Evolutionary conservation across 441 rosid species (phyloP).

Genomic region (Isatis lusitanica): DNA sequence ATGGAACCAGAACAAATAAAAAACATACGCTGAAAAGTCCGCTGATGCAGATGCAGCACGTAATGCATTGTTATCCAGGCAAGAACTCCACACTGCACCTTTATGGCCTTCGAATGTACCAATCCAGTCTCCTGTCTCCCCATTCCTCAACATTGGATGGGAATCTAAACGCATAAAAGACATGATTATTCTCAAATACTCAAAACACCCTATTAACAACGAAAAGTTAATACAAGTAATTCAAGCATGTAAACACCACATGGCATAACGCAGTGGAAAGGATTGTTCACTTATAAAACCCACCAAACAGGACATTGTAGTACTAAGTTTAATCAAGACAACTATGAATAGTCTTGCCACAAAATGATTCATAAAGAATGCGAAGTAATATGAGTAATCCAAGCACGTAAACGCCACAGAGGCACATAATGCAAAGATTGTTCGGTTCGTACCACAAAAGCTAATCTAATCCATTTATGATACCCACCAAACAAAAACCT

Average conservation of each 20-base stretch:
- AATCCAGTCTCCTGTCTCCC: conserved; percentile 98
- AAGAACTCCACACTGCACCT: conserved; percentile 98
- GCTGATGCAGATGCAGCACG: conserved; percentile 96
- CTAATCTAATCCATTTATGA: not conserved
- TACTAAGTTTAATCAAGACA: not conserved
- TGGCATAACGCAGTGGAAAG: not conserved
- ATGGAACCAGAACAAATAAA: not conserved
- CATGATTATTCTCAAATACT: not conserved
- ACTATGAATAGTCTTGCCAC: not conserved
- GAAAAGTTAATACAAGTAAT: not conserved
- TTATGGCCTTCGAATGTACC: conserved; percentile 98
- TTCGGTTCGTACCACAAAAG: not conserved
- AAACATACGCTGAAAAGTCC: conserved; percentile 74
- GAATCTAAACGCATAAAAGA: conserved; percentile 54
- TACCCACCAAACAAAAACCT: not conserved
- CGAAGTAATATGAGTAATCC: not conserved
- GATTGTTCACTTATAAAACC: not conserved
- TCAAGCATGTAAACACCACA: not conserved
- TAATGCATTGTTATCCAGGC: conserved; percentile 78
- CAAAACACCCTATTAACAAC: not conserved
- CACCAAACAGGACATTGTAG: not conserved
- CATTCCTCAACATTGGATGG: conserved; percentile 96
- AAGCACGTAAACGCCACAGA: not conserved
- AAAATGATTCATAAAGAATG: not conserved
- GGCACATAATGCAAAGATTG: not conserved